Evolutionary conservation across 2,329 filamentous ascomycete genomes (phyloP).

Genomic region (Hortaea sp.): DNA sequence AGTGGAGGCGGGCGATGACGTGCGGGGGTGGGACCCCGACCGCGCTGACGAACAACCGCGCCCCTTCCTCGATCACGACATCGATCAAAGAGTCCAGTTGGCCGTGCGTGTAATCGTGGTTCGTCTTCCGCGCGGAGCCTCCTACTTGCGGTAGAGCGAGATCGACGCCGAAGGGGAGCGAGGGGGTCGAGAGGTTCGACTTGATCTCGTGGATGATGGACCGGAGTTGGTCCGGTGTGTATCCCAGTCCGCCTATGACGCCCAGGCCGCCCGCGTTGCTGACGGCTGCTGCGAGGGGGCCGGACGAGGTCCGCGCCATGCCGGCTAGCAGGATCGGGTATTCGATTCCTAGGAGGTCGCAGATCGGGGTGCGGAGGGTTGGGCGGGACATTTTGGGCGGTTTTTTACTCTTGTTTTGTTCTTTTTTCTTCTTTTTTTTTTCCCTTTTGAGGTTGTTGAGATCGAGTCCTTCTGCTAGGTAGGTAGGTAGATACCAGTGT

Average conservation of each 20-base stretch:
- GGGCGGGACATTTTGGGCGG: constrained; percentile 17
- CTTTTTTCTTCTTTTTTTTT: no score
- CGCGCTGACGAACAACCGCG: constrained; percentile 74
- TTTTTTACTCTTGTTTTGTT: neutral
- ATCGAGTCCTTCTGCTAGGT: no score
- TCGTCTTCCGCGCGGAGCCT: constrained; percentile 73
- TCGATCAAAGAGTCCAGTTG: constrained; percentile 80
- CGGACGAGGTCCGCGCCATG: constrained; percentile 80
- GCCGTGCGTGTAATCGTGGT: constrained; percentile 90
- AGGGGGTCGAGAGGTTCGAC: constrained; percentile 53
- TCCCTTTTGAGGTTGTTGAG: no score
- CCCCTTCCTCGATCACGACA: constrained; percentile 75
- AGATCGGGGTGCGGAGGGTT: constrained; percentile 66
- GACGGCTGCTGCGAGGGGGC: constrained; percentile 70
- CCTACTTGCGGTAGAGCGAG: constrained; percentile 85
- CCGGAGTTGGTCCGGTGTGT: constrained; percentile 63
- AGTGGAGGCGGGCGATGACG: constrained; percentile 68
- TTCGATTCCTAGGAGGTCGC: constrained; percentile 66
- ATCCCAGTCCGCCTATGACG: constrained; percentile 53
- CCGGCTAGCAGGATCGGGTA: constrained; percentile 88
- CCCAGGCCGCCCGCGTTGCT: constrained; percentile 79
- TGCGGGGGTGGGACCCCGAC: constrained; percentile 72
- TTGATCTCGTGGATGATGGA: constrained; percentile 82
- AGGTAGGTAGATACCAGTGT: no score
- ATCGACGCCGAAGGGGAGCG: constrained; percentile 81